Evolutionary conservation across 352 stramenopile species (phyloP), one percentile per base, ranked within the genome.

Genomic region (Blastocystis sp.): DNA sequence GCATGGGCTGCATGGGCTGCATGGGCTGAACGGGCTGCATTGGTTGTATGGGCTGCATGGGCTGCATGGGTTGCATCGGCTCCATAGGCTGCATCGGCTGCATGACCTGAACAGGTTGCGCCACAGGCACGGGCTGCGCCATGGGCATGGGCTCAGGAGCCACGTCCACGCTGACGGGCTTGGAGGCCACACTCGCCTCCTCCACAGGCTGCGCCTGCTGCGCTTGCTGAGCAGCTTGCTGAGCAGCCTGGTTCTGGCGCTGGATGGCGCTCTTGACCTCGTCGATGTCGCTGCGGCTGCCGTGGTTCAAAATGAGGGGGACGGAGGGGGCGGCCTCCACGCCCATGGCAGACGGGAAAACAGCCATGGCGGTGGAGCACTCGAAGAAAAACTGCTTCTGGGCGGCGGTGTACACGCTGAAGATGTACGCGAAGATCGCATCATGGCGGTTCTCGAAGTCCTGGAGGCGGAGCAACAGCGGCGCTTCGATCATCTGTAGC

Each of bases 401-500:
- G 21, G 60, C 52, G 14, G 34, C 19, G 38, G 34, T 59, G 45
- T 69, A 52, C 23, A 84, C 74, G 17, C 52, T 59, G 40, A 69
- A 69, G 23, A 69, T 62, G 61, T 84, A 84, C 0, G 17, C 41
- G n/a, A 84, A n/a, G n/a, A 70, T 84, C 56, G 59, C 74, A 70
- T 84, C 53, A 67, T 84, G 74, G 5, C 74, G 74, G 1, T 52
- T 45, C 38, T 84, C 74, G 45, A 67, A 84, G 56, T 84, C 60
- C 53, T 69, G 74, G 1, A 84, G 56, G 69, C 74, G 74, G n/a
- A 84, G 53, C n/a, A 84, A 23, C n/a, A 84, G 40, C 7, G 74
- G 74, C 2, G 74, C 74, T 34, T 84, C 74, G 38, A 84, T 84
- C 74, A 84, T 84, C 53, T 84, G 74, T 1, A 84, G 53, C 41